Evolutionary conservation across 2,329 filamentous ascomycete species (phyloP), one percentile per base, ranked within the genome.

Genomic region (Hymenoscyphus repandus): DNA sequence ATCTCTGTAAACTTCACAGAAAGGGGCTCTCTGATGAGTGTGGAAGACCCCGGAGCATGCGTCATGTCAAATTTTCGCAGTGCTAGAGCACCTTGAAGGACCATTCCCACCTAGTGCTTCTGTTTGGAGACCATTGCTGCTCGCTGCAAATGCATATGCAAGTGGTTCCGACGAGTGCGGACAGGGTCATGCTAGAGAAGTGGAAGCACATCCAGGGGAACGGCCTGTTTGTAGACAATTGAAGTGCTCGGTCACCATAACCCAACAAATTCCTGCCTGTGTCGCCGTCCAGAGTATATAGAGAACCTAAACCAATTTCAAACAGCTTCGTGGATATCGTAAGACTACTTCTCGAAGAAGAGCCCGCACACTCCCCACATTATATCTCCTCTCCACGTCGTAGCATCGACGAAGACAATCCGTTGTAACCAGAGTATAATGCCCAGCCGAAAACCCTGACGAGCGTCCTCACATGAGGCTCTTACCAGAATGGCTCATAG

Each of bases 401-500:
- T 63, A 59, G 66, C 70, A 73, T 68, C 70, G 62, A 65, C 66
- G 67, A 63, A 70, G 76, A 76, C 76, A 78, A 77, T 78, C 76
- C 73, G 70, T 76, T 53, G 50, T 75, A 76, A 83, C 78, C 82
- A 81, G 73, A 82, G 79, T 79, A 77, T 78, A 66, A 63, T 63
- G 67, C 79, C 86, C 86, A 84, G 85, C 74, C 77, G 75, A 70
- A 71, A 71, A 69, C 70, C 77, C 82, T 80, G 85, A 90, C 85
- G 86, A 88, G 86, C 78, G 85, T 74, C 80, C 79, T 82, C 83
- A 69, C 73, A 71, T 77, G 79, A 85, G 79, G 79, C 73, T 86
- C 85, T 89, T 86, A 85, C 79, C 85, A 68, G 73, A 78, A 74
- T 66, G 78, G 81, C 86, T 88, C 86, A 89, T 89, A 81, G 84